Evolutionary conservation across 2,329 filamentous ascomycete species (phyloP).

Genomic region (Neonectria punicea): DNA sequence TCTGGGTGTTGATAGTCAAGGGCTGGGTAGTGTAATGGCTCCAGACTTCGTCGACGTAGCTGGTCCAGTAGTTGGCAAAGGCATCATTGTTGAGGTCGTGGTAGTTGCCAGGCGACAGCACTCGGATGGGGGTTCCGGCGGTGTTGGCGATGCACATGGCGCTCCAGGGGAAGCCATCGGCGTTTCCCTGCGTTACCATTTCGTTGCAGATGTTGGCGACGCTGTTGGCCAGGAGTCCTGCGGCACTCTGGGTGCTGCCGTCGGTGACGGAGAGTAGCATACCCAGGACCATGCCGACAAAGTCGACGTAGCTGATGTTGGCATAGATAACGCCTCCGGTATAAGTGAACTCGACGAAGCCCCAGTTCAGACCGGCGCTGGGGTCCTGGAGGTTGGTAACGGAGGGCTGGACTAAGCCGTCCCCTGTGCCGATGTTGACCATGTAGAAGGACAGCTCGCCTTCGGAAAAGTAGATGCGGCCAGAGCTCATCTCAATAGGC

Average conservation of each 20-base stretch:
- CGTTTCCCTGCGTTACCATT: constrained; percentile 49
- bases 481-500: constrained; percentile 53
- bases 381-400: constrained; percentile 56
- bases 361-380: constrained; percentile 57
- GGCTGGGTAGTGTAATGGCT: constrained; percentile 50
- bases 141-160: constrained; percentile 54
- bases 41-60: constrained; percentile 61
- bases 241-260: constrained; percentile 51
- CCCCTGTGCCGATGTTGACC: constrained; percentile 45
- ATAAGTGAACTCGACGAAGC: constrained; percentile 61
- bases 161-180: constrained; percentile 56
- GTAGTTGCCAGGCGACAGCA: constrained; percentile 58
- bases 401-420: constrained; percentile 60
- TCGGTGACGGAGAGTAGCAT: constrained; percentile 55
- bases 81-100: constrained; percentile 46
- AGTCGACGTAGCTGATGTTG: constrained; percentile 64
- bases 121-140: constrained; percentile 53
- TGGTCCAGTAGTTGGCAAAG: constrained; percentile 55
- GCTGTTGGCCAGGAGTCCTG: constrained; percentile 51
- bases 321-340: constrained; percentile 54
- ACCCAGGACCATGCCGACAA: constrained; percentile 61
- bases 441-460: constrained; percentile 56
- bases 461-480: constrained; percentile 58
- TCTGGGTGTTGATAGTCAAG: constrained; percentile 58
- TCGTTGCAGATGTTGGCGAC: constrained; percentile 54